These are phyloP conservation scores for Blastocystis sp. DNA, from an alignment of 352 stramenopile species.

Conservation along the genomic window DNA sequence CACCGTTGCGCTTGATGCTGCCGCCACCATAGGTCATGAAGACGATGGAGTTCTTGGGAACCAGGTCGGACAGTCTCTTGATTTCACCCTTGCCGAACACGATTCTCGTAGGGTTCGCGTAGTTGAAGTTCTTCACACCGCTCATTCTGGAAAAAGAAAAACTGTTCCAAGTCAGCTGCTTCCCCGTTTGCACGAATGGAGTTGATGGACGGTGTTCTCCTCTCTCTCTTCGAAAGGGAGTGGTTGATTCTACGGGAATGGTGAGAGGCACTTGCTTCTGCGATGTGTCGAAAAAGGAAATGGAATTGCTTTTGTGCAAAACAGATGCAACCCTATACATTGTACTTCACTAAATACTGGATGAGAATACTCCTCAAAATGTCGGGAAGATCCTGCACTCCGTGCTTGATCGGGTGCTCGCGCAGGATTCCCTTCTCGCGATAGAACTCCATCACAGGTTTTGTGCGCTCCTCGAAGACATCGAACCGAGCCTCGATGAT, in stretches of 20 bases:
- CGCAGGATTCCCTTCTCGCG: slow-evolving; percentile 2
- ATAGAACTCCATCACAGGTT: slow-evolving; percentile 42
- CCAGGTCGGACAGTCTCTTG: neutral
- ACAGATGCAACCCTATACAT: neutral
- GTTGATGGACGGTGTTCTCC: slow-evolving; percentile 90
- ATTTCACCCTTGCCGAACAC: slow-evolving; percentile 63
- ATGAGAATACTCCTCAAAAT: slow-evolving; percentile 33
- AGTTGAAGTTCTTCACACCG: slow-evolving; percentile 48
- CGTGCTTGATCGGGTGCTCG: slow-evolving; percentile 15
- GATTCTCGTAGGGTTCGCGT: slow-evolving; percentile 54
- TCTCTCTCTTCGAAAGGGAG: slow-evolving; percentile 82
- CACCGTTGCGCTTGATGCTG: slow-evolving; percentile 64
- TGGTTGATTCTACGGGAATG: slow-evolving; percentile 77
- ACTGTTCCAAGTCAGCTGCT: slow-evolving; percentile 78
- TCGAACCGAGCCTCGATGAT: slow-evolving; percentile 33
- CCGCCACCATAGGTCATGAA: slow-evolving; percentile 61
- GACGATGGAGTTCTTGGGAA: slow-evolving; percentile 31
- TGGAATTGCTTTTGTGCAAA: neutral
- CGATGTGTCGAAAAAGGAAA: neutral
- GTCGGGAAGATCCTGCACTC: slow-evolving; percentile 21
- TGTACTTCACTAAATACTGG: slow-evolving; percentile 53
- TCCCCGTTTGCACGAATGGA: slow-evolving; percentile 82
- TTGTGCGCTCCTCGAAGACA: slow-evolving; percentile 26
- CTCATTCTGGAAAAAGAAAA: neutral
- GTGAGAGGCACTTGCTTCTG: neutral